Base-by-base conservation (phyloP, 2,329 filamentous ascomycete species). In the Arthrinium phaeospermum region DNA sequence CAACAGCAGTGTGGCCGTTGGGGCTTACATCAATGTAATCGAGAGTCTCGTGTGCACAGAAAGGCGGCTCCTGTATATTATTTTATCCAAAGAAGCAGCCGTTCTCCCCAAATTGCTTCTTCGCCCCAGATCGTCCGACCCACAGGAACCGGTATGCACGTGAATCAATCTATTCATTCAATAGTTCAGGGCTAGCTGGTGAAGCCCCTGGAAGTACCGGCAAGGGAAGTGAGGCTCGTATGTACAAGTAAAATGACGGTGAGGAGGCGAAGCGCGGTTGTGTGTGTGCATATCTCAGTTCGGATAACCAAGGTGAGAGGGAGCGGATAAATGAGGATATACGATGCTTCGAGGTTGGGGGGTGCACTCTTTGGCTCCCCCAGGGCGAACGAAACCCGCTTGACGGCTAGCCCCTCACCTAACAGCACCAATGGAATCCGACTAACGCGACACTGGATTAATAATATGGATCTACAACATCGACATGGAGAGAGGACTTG, bases 111-210 rank as follows among this genome's bases (percentile, higher is more conserved):
- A 37, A 61, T 64, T 64, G 57, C 34, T 64, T 64, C 57, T 64
- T 64, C 57, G 34, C 57, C 13, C 34, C 34, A 22, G 57, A 64
- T 64, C 57, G 57, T 1, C 53, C 53, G 53, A 61, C 53, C 53
- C 53, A 61, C 53, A 41, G 34, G 19, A 22, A 8, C 57, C 57
- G 57, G 19, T 34, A n/a, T 64, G 57, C 57, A 64, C 34, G 34
- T 7, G 57, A 64, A 64, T 22, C 57, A 64, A n/a, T 64, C 57
- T 64, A 64, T 64, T 64, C 57, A n/a, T 41, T 64, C 57, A 64
- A 64, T 64, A 64, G 57, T 64, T 14, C 19, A 5, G 30, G 27
- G 53, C 53, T 61, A 61, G 53, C 34, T 27, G 22, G 30, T 27
- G 27, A 34, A 16, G 7, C 45, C 45, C 46, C 7, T 34, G 30